Percentiles rank a stretch among this genome's conserved stretches.
These are phyloP conservation scores for Saccharomycopsis hybrid DNA, from an alignment of 1,139 yeast species.

Conservation along the genomic window DNA sequence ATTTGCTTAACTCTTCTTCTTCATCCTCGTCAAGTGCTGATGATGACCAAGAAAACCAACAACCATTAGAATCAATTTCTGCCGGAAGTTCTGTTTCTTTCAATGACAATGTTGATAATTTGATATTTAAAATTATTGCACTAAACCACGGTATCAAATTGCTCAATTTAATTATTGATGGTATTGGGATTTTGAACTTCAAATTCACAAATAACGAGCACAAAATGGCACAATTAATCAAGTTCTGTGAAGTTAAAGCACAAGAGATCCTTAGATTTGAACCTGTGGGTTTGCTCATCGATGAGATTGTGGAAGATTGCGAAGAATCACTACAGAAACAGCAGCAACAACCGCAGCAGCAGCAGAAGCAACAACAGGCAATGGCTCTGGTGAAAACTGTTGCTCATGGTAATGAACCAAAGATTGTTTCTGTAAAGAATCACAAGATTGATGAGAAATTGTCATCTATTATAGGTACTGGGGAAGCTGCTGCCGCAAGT, in stretches of 20 bases:
- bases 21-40: no score
- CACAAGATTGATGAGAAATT: slow-evolving; percentile 16
- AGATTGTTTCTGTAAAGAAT: slow-evolving; percentile 16
- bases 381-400: neutral
- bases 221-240: slow-evolving; percentile 10
- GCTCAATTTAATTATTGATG: slow-evolving; percentile 18
- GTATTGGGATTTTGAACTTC: slow-evolving; percentile 20
- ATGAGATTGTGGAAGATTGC: slow-evolving; percentile 12
- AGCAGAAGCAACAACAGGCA: neutral
- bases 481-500: neutral
- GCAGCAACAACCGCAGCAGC: neutral
- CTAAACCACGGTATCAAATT: slow-evolving; percentile 11
- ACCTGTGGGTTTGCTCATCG: slow-evolving; percentile 11
- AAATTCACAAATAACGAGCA: slow-evolving; percentile 17
- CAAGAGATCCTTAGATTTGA: slow-evolving; percentile 15
- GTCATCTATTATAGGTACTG: slow-evolving; percentile 12
- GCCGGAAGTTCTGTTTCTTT: neutral
- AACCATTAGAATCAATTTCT: neutral
- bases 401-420: slow-evolving; percentile 5
- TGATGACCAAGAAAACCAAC: slow-evolving; percentile 1
- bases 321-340: slow-evolving; percentile 2
- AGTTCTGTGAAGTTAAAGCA: slow-evolving; percentile 13
- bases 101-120: slow-evolving; percentile 14
- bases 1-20: slow-evolving; percentile 6
- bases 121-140: slow-evolving; percentile 12